Evolutionary conservation across 768 basidiomycete species (phyloP).

Genomic region (Hypholoma fasciculare): DNA sequence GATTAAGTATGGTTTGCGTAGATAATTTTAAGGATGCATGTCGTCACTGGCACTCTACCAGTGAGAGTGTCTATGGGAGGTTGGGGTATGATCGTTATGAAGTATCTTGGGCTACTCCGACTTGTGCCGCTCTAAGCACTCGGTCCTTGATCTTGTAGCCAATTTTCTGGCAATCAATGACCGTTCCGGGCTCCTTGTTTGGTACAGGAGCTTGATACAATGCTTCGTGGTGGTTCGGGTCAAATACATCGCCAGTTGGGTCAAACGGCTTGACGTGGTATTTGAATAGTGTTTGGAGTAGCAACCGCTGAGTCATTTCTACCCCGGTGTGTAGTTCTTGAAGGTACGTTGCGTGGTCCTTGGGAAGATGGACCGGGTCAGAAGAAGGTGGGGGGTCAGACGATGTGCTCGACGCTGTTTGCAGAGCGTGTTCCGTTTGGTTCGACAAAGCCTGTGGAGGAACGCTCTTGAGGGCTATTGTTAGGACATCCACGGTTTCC

Average conservation of each 20-base stretch:
- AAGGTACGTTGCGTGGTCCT: constrained; percentile 59
- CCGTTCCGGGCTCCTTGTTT: constrained; percentile 86
- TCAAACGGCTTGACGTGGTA: constrained; percentile 93
- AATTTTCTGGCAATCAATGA: constrained; percentile 87
- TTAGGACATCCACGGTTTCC: constrained; percentile 88
- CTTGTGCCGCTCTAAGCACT: constrained; percentile 91
- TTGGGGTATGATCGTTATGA: constrained; percentile 12
- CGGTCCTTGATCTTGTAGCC: constrained; percentile 96
- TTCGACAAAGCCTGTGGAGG: constrained; percentile 47
- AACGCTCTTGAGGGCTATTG: constrained; percentile 80
- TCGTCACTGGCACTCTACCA: not conserved
- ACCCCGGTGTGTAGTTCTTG: constrained; percentile 84
- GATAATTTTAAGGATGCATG: constrained; percentile 21
- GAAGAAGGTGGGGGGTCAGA: constrained; percentile 25
- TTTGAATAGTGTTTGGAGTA: constrained; percentile 88
- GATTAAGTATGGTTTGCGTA: constrained; percentile 17
- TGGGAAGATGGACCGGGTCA: constrained; percentile 39
- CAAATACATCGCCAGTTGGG: constrained; percentile 89
- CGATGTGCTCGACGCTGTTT: not conserved
- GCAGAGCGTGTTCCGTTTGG: not conserved
- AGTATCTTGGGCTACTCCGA: constrained; percentile 79
- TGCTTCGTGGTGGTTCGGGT: constrained; percentile 95
- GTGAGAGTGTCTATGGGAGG: not conserved
- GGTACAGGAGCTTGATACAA: constrained; percentile 91
- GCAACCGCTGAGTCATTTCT: constrained; percentile 86